phyloP scores from a whole-genome alignment of 805 yeast species.

The Zygoascus tannicola region DNA sequence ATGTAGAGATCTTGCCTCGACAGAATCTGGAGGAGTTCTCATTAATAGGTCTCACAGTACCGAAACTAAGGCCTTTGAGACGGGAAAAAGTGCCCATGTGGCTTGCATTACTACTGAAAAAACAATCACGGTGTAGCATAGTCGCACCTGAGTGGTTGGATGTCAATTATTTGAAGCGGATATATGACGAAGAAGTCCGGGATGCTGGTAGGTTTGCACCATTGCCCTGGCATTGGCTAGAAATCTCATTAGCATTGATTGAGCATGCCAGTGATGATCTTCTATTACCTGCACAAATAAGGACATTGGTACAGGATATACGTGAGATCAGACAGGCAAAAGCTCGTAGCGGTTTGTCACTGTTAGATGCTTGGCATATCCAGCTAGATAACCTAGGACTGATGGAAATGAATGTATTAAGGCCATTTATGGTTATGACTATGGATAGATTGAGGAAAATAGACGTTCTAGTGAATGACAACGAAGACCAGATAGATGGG shows the following conservation, averaged over 20 bases:
- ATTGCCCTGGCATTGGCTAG: constrained; percentile 87
- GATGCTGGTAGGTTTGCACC: constrained; percentile 47
- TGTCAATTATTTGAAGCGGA: constrained; percentile 40
- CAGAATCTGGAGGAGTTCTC: constrained; percentile 57
- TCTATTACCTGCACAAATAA: constrained; percentile 58
- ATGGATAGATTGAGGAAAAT: constrained; percentile 62
- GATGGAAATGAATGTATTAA: constrained; percentile 77
- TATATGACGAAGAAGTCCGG: constrained; percentile 58
- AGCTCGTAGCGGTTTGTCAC: constrained; percentile 66
- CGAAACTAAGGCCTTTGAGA: constrained; percentile 56
- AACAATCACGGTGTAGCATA: constrained; percentile 77
- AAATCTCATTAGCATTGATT: constrained; percentile 60
- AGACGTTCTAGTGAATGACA: constrained; percentile 13
- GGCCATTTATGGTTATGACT: constrained; percentile 70
- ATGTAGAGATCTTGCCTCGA: constrained; percentile 67
- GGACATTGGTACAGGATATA: constrained; percentile 70
- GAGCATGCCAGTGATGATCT: constrained; percentile 71
- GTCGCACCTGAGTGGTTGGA: constrained; percentile 82
- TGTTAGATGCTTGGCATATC: constrained; percentile 73
- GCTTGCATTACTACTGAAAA: constrained; percentile 75
- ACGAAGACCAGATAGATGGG: constrained; percentile 7
- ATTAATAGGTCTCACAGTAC: constrained; percentile 44
- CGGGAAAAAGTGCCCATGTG: constrained; percentile 70
- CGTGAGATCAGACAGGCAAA: constrained; percentile 76
- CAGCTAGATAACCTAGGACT: constrained; percentile 74